Conservation (phyloP, 352 stramenopile genomes). For the Phytophthora chlamydospora region DNA sequence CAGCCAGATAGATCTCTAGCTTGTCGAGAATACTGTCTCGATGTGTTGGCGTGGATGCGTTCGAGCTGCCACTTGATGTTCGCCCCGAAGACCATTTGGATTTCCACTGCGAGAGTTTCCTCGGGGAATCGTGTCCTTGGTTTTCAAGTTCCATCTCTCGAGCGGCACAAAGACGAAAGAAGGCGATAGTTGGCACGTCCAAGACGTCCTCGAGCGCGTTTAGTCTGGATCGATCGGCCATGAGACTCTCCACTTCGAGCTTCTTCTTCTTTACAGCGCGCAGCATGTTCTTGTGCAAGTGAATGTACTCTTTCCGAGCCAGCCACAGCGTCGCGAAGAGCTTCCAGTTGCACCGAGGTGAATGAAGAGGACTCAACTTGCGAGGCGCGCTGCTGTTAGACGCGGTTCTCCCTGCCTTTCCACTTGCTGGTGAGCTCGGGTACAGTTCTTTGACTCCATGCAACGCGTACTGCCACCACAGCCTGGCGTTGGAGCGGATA, state of each 20-base stretch:
- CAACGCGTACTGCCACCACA: slow-evolving; percentile 85
- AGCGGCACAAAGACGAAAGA: slow-evolving; percentile 73
- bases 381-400: not conserved
- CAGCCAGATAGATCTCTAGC: slow-evolving; percentile 53
- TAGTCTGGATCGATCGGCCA: slow-evolving; percentile 52
- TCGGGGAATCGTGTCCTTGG: slow-evolving; percentile 64
- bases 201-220: slow-evolving; percentile 75
- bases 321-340: slow-evolving; percentile 64
- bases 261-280: slow-evolving; percentile 74
- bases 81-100: slow-evolving; percentile 54
- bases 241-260: slow-evolving; percentile 43
- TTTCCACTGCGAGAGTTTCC: slow-evolving; percentile 78
- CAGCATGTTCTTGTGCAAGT: slow-evolving; percentile 75
- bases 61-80: slow-evolving; percentile 30
- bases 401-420: slow-evolving; percentile 11
- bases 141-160: slow-evolving; percentile 75
- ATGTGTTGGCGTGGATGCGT: not conserved
- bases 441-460: slow-evolving; percentile 74
- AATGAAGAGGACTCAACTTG: slow-evolving; percentile 10
- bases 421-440: slow-evolving; percentile 4
- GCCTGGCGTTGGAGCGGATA: slow-evolving; percentile 49
- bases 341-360: slow-evolving; percentile 57
- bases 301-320: slow-evolving; percentile 74
- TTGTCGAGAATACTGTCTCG: slow-evolving; percentile 45
- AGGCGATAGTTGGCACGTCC: slow-evolving; percentile 81